Conservation (phyloP, 768 basidiomycete genomes). For the Podaxis rugospora region DNA sequence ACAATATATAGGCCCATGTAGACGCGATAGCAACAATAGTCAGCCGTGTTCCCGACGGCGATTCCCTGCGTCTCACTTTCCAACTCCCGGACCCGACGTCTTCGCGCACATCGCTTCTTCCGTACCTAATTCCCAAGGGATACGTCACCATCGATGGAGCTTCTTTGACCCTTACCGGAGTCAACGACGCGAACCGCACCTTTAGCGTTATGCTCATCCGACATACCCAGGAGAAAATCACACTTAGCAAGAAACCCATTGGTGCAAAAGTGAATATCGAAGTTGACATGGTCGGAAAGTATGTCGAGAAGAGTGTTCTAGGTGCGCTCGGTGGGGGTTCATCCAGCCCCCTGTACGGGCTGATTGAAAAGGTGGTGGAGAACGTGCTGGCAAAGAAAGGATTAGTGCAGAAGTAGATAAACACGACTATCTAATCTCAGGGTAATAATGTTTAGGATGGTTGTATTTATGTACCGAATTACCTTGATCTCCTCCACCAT, state of each 20-base stretch:
- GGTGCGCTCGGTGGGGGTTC: slow-evolving; percentile 58
- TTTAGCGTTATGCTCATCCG: slow-evolving; percentile 95
- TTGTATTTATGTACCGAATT: neutral
- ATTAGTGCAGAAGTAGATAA: slow-evolving; percentile 16
- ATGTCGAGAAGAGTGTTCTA: slow-evolving; percentile 78
- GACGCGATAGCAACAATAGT: slow-evolving; percentile 82
- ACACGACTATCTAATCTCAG: slow-evolving; percentile 10
- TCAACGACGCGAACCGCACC: slow-evolving; percentile 53
- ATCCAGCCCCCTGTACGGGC: slow-evolving; percentile 35
- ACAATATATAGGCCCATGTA: slow-evolving; percentile 73
- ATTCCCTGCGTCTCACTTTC: slow-evolving; percentile 84
- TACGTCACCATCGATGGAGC: slow-evolving; percentile 94
- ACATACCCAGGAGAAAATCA: slow-evolving; percentile 88
- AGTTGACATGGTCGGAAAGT: slow-evolving; percentile 93
- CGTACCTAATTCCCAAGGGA: slow-evolving; percentile 89
- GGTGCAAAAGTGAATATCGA: slow-evolving; percentile 92
- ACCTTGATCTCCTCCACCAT: neutral
- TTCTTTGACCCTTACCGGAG: slow-evolving; percentile 84
- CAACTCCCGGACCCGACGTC: slow-evolving; percentile 59
- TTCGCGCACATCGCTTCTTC: slow-evolving; percentile 59
- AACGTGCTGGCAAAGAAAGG: slow-evolving; percentile 47
- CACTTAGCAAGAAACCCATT: slow-evolving; percentile 65
- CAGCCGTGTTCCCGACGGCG: slow-evolving; percentile 67
- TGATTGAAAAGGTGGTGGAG: slow-evolving; percentile 59
- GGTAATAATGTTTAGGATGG: neutral